Conservation (phyloP, 768 basidiomycete species). For the Amanita polypyramis region DNA sequence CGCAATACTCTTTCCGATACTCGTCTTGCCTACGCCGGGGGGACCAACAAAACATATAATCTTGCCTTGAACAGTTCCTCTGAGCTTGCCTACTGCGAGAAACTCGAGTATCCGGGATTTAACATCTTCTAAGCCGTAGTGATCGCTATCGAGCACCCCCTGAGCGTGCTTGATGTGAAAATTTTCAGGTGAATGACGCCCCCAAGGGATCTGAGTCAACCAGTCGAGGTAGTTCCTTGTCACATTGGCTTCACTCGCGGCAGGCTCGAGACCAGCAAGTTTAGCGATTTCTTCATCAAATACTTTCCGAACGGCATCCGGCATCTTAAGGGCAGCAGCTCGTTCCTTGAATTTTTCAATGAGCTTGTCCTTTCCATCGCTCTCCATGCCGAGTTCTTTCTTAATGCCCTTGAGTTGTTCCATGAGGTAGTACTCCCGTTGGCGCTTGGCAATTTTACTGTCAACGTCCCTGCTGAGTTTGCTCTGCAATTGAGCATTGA, state of each 20-base stretch:
- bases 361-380: slow-evolving; percentile 89
- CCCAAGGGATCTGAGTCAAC: slow-evolving; percentile 96
- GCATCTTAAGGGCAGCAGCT: slow-evolving; percentile 77
- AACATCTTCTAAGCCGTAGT: slow-evolving; percentile 86
- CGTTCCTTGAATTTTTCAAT: slow-evolving; percentile 89
- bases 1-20: slow-evolving; percentile 91
- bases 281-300: slow-evolving; percentile 95
- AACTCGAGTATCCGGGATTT: slow-evolving; percentile 94
- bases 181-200: slow-evolving; percentile 87
- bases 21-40: slow-evolving; percentile 96
- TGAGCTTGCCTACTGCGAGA: slow-evolving; percentile 88
- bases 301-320: slow-evolving; percentile 80
- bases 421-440: slow-evolving; percentile 93
- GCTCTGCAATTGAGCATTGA: slow-evolving; percentile 90
- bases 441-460: slow-evolving; percentile 87
- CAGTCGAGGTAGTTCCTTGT: slow-evolving; percentile 93
- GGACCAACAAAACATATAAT: slow-evolving; percentile 96
- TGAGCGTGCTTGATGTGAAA: slow-evolving; percentile 79
- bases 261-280: slow-evolving; percentile 80
- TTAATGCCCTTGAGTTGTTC: slow-evolving; percentile 95
- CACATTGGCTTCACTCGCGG: slow-evolving; percentile 87
- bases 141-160: slow-evolving; percentile 85
- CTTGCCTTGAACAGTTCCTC: slow-evolving; percentile 93
- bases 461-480: slow-evolving; percentile 93
- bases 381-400: slow-evolving; percentile 93